Base-by-base conservation (phyloP, 306 rosid genomes). In the Gastrolobium villosum region DNA sequence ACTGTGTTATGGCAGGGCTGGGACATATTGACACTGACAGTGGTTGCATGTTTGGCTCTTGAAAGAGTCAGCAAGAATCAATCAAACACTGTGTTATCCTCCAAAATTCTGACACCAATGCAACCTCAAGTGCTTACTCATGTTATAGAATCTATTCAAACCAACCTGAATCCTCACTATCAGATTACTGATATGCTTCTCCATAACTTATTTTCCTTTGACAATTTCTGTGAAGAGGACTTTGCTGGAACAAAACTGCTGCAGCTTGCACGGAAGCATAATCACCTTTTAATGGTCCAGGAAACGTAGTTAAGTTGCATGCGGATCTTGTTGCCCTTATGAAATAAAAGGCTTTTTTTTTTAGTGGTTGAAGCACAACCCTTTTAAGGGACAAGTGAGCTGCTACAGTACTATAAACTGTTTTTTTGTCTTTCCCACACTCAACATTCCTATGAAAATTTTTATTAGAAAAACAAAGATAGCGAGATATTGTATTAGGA, bases 41-140 rank as follows among this genome's bases (percentile, higher is more conserved):
- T 30, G 57, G 13, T 7, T 41, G 64, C 57, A 40, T 65, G 57
- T 76, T 52, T 53, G 45, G 53, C 34, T 65, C 73, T 30, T 10
- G 43, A 65, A 76, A 37, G 55, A 30, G 65, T 39, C 1, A 8
- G n/a, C 66, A 52, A 76, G 55, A 65, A 41, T 43, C 6, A 43
- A 53, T 30, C 26, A 5, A 8, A 43, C 54, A 26, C 54, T 10
- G 0, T 26, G 9, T 28, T 39, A 62, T 1, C 46, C 61, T 74
- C 60, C 70, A 60, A 60, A 74, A 74, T 15, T 74, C 60, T 63
- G 72, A 64, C 64, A 65, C 74, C 48, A 65, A 77, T 39, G 73
- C 10, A 61, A 75, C 49, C 62, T 48, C 28, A 75, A 5, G 28
- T 3, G 8, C 14, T 46, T 20, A 20, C 56, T 45, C 11, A 34